A percentile compares a stretch with the other conserved stretches of the same genome.
These are phyloP conservation scores for Drechslerella dactyloides DNA, from an alignment of 2,329 filamentous ascomycete species.

Conservation along the genomic window DNA sequence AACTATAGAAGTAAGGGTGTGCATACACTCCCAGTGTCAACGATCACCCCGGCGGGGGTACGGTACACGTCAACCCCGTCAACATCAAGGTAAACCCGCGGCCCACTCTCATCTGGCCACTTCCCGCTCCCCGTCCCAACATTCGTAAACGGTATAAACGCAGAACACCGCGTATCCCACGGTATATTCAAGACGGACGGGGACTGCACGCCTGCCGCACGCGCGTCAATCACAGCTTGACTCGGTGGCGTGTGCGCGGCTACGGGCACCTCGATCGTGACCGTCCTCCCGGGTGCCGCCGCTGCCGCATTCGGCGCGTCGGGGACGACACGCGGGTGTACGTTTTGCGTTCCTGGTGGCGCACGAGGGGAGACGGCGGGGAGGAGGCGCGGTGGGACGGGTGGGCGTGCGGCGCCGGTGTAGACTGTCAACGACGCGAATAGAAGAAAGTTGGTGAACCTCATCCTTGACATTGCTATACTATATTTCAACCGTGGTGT, in stretches of 20 bases:
- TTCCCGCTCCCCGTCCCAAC: not conserved
- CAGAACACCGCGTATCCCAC: not conserved
- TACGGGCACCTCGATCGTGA: slow-evolving; percentile 7
- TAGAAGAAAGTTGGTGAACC: too few species aligned
- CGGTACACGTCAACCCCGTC: slow-evolving; percentile 21
- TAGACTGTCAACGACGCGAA: too few species aligned
- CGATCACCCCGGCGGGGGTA: slow-evolving; percentile 1
- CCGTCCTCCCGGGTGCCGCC: too few species aligned
- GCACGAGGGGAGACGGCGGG: not conserved
- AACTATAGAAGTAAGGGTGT: not conserved
- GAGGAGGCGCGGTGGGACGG: too few species aligned
- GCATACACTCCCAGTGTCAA: slow-evolving; percentile 29
- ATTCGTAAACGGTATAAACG: slow-evolving; percentile 19
- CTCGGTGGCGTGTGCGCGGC: slow-evolving; percentile 12
- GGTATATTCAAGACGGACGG: slow-evolving; percentile 1
- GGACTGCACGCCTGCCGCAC: slow-evolving; percentile 13
- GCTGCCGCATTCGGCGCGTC: not conserved
- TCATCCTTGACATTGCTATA: too few species aligned
- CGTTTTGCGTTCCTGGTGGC: not conserved
- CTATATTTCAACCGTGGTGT: too few species aligned
- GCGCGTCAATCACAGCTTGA: slow-evolving; percentile 3
- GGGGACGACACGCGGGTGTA: not conserved
- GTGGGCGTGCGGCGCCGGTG: too few species aligned
- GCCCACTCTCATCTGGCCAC: slow-evolving; percentile 16
- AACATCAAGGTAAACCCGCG: slow-evolving; percentile 19